These are phyloP conservation scores for Fusarium chaquense DNA, from an alignment of 2,329 filamentous ascomycete species.

Conservation along the genomic window DNA sequence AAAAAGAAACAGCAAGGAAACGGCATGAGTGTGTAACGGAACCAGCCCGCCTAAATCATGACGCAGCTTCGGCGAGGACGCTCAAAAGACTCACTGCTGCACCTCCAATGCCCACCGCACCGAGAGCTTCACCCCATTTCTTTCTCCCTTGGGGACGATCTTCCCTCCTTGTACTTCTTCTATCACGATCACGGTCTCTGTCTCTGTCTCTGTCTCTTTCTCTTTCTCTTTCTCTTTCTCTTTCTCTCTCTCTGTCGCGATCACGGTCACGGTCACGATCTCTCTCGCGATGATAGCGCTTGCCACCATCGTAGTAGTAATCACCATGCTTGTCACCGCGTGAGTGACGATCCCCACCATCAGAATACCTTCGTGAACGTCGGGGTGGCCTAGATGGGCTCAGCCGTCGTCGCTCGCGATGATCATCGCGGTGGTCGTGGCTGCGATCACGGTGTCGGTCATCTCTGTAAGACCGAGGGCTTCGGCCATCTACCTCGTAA, in stretches of 20 bases:
- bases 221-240: conserved; percentile 45
- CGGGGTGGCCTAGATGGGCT: conserved; percentile 36
- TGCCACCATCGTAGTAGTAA: conserved; percentile 52
- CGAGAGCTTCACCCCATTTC: conserved; percentile 65
- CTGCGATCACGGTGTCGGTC: conserved; percentile 51
- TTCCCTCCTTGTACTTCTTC: conserved; percentile 54
- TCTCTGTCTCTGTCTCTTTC: conserved; percentile 35
- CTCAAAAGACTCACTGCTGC: conserved; percentile 69
- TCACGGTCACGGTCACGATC: conserved; percentile 55
- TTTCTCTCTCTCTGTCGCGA: conserved; percentile 33
- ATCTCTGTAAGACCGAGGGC: conserved; percentile 48
- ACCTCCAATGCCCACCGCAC: conserved; percentile 70
- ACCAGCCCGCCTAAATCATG: conserved; percentile 30
- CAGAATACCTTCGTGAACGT: conserved; percentile 48
- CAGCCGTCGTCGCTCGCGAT: conserved; percentile 40
- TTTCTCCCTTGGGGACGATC: conserved; percentile 58
- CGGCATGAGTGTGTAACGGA: conserved; percentile 12
- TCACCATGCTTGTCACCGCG: conserved; percentile 51
- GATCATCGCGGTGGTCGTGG: conserved; percentile 41
- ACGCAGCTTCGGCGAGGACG: conserved; percentile 69
- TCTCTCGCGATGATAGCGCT: conserved; percentile 54
- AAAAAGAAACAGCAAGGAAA: conserved; percentile 9
- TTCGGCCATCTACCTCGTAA: conserved; percentile 56
- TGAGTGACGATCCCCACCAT: conserved; percentile 43
- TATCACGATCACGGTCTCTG: conserved; percentile 52